Evolutionary conservation across 257 asterid genomes (phyloP).

Genomic region (Schizonepeta tenuifolia): DNA sequence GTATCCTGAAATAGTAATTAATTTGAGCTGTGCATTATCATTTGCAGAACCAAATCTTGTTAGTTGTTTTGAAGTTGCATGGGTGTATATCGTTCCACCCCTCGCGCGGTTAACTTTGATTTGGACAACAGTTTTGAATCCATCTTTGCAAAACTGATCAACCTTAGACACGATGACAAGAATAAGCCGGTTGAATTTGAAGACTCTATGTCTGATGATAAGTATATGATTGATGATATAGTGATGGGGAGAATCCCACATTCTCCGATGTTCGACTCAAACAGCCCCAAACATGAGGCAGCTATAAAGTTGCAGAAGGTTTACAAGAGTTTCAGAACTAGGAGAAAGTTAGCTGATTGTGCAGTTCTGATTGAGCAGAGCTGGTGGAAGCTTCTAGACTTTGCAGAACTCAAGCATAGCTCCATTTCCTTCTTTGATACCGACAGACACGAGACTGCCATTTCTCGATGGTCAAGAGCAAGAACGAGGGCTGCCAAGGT

Average conservation of each 20-base stretch:
- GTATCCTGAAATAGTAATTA: neutral
- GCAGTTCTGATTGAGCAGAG: slow-evolving; percentile 70
- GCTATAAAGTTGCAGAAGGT: slow-evolving; percentile 66
- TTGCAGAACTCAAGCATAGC: slow-evolving; percentile 58
- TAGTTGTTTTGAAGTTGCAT: slow-evolving; percentile 40
- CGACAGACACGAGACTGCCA: slow-evolving; percentile 55
- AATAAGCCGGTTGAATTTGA: neutral
- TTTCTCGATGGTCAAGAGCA: slow-evolving; percentile 72
- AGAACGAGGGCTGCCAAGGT: slow-evolving; percentile 68
- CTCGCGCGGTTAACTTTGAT: slow-evolving; percentile 24
- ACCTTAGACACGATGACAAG: slow-evolving; percentile 5
- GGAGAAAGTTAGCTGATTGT: slow-evolving; percentile 69
- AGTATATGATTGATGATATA: slow-evolving; percentile 25
- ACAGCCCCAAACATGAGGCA: slow-evolving; percentile 54
- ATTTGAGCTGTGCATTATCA: neutral
- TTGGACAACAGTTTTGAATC: slow-evolving; percentile 36
- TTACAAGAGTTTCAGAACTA: slow-evolving; percentile 59
- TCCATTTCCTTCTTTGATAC: slow-evolving; percentile 56
- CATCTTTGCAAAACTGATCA: slow-evolving; percentile 24
- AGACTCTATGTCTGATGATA: slow-evolving; percentile 9
- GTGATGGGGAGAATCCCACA: slow-evolving; percentile 17
- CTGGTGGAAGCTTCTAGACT: slow-evolving; percentile 67
- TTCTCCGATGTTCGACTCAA: slow-evolving; percentile 28
- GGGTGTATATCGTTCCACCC: slow-evolving; percentile 42
- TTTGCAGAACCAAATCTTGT: slow-evolving; percentile 23